These are phyloP conservation scores for Craspedostauros australis DNA, from an alignment of 108 stramenopile genomes.

Conservation along the genomic window DNA sequence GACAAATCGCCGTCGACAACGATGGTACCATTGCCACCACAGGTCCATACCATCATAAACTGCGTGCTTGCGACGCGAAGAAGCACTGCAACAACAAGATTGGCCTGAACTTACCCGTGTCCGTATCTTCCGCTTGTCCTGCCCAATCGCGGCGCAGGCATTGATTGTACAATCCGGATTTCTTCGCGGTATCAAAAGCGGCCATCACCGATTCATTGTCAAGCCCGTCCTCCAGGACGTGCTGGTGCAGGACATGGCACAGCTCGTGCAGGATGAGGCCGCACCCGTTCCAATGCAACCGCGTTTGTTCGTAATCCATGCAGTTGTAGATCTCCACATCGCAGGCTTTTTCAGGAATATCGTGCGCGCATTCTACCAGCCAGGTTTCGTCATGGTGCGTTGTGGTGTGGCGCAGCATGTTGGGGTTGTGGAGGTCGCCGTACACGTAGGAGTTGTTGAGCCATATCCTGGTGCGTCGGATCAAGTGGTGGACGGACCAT, in stretches of 20 bases:
- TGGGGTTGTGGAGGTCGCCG: slow-evolving; percentile 48
- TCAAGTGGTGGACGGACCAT: slow-evolving; percentile 37
- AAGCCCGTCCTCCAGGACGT: slow-evolving; percentile 53
- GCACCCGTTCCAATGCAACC: slow-evolving; percentile 77
- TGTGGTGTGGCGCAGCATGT: slow-evolving; percentile 51
- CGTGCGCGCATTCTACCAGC: slow-evolving; percentile 58
- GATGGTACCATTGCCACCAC: too few species aligned
- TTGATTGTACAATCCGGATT: slow-evolving; percentile 47
- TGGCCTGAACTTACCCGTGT: slow-evolving; percentile 29
- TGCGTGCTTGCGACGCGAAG: too few species aligned
- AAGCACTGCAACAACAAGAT: too few species aligned
- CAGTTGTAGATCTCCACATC: slow-evolving; percentile 79
- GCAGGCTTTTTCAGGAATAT: slow-evolving; percentile 53
- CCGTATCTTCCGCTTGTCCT: slow-evolving; percentile 39
- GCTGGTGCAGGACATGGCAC: slow-evolving; percentile 81
- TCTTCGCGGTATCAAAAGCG: slow-evolving; percentile 30
- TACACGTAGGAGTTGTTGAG: slow-evolving; percentile 58
- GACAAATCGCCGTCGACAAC: too few species aligned
- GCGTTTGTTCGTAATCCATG: slow-evolving; percentile 55
- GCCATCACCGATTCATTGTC: slow-evolving; percentile 34
- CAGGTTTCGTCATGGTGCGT: slow-evolving; percentile 68
- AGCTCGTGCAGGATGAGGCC: slow-evolving; percentile 79
- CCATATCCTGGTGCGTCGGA: slow-evolving; percentile 69
- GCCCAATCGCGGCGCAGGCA: slow-evolving; percentile 79
- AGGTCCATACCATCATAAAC: too few species aligned